Conservation (phyloP, 192 early-diverging fungal species). For the Backusella parvicylindrica region DNA sequence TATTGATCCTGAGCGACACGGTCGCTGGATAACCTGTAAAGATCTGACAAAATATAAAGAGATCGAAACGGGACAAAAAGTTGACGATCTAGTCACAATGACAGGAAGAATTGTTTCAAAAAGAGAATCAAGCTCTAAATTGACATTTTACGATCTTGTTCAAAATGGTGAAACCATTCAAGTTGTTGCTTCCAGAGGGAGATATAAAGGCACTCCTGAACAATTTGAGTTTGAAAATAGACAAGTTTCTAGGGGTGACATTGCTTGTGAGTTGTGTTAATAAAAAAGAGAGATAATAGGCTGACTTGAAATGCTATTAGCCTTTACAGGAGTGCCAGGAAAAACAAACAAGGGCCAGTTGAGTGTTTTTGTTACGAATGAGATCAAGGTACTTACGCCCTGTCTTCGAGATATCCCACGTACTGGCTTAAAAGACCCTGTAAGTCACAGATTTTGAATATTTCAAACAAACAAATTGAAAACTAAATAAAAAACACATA, state of each 20-base stretch:
- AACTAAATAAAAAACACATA: not conserved
- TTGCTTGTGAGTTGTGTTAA: constrained; percentile 45
- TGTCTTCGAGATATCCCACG: constrained; percentile 69
- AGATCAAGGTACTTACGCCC: constrained; percentile 58
- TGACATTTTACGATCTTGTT: constrained; percentile 70
- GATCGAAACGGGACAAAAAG: constrained; percentile 12
- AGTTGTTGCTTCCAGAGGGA: constrained; percentile 56
- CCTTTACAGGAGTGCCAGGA: constrained; percentile 59
- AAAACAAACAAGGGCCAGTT: constrained; percentile 69
- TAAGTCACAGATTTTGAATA: constrained; percentile 4
- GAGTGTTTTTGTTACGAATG: constrained; percentile 56
- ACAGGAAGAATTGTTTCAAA: constrained; percentile 64
- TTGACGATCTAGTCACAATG: constrained; percentile 5
- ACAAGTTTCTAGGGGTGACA: constrained; percentile 57
- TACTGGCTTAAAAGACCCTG: constrained; percentile 56
- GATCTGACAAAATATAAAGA: not conserved
- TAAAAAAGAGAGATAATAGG: not conserved
- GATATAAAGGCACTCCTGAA: constrained; percentile 31
- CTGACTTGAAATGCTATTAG: not conserved
- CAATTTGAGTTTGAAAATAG: constrained; percentile 44
- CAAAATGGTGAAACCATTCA: constrained; percentile 61
- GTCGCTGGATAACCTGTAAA: constrained; percentile 9
- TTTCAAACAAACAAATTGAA: not conserved
- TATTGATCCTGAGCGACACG: constrained; percentile 5
- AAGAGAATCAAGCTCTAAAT: constrained; percentile 68